Conservation (phyloP, 2,329 filamentous ascomycete species). For the Paraconiothyrium sp. region DNA sequence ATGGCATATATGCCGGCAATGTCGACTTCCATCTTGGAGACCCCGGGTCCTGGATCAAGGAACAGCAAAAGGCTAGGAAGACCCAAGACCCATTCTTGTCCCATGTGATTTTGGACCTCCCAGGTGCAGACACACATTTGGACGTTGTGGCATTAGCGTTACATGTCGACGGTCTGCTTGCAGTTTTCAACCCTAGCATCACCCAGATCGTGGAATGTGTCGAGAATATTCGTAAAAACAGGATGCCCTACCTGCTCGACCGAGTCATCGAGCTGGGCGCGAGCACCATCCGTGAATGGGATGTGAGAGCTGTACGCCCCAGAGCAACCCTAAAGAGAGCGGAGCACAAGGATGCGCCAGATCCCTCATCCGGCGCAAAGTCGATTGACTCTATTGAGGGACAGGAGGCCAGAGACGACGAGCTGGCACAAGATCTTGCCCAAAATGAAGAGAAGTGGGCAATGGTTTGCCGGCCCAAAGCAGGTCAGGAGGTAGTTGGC, state of each 20-base stretch:
- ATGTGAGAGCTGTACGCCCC: conserved; percentile 63
- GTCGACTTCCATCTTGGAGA: conserved; percentile 78
- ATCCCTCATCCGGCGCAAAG: conserved; percentile 18
- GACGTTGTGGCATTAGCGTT: conserved; percentile 65
- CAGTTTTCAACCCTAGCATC: conserved; percentile 79
- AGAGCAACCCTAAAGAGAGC: conserved; percentile 43
- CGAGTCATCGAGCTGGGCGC: conserved; percentile 67
- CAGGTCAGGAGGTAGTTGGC: conserved; percentile 44
- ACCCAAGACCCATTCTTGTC: conserved; percentile 69
- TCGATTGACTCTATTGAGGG: conserved; percentile 29
- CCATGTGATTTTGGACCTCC: conserved; percentile 78
- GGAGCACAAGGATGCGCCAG: conserved; percentile 25
- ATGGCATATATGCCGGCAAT: conserved; percentile 74
- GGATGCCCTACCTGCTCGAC: conserved; percentile 67
- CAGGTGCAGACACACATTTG: conserved; percentile 66
- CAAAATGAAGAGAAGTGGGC: conserved; percentile 44
- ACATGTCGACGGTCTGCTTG: conserved; percentile 69
- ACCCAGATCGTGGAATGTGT: conserved; percentile 78
- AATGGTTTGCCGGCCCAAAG: conserved; percentile 51
- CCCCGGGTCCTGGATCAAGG: conserved; percentile 69
- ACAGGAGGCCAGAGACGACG: conserved; percentile 39
- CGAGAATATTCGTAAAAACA: conserved; percentile 61
- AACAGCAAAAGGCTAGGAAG: conserved; percentile 51
- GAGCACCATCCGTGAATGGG: conserved; percentile 70
- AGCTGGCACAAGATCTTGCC: conserved; percentile 36